These are phyloP conservation scores for Neofusicoccum cordaticola DNA, from an alignment of 2,329 filamentous ascomycete genomes.

Conservation along the genomic window DNA sequence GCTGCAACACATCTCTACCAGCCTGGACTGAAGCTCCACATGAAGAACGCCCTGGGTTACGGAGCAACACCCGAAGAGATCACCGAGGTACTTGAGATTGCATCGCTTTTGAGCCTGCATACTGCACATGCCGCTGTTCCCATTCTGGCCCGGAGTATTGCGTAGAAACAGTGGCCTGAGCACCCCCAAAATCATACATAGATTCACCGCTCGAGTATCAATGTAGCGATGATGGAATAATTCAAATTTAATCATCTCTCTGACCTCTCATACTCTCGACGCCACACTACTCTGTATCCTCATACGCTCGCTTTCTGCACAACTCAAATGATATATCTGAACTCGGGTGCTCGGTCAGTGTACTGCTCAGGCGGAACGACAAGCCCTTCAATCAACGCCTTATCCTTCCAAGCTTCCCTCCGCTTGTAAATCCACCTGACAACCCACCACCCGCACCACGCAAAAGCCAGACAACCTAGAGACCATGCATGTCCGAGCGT, in stretches of 20 bases:
- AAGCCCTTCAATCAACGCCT: constrained; percentile 22
- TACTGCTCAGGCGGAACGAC: background rate
- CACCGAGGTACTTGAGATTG: constrained; percentile 49
- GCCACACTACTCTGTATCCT: background rate
- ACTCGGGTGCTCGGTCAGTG: background rate
- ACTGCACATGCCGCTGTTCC: constrained; percentile 29
- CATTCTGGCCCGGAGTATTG: constrained; percentile 19
- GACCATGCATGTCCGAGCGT: constrained; percentile 37
- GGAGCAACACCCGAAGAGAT: constrained; percentile 49
- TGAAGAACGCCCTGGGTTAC: constrained; percentile 47
- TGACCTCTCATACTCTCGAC: background rate
- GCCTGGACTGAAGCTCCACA: constrained; percentile 48
- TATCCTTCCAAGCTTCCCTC: constrained; percentile 34
- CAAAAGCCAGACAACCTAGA: constrained; percentile 34
- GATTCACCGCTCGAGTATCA: too few relatives aligned
- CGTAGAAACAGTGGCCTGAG: too few relatives aligned
- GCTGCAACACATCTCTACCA: constrained; percentile 49
- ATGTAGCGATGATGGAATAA: too few relatives aligned
- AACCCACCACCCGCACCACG: constrained; percentile 40
- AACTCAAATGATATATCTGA: background rate
- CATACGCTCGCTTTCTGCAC: background rate
- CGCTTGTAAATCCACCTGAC: constrained; percentile 31
- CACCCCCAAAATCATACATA: too few relatives aligned
- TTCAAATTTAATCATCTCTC: too few relatives aligned
- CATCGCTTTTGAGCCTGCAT: constrained; percentile 33